These are phyloP conservation scores for Lipomyces oligophaga DNA, from an alignment of 805 yeast species.

Conservation along the genomic window DNA sequence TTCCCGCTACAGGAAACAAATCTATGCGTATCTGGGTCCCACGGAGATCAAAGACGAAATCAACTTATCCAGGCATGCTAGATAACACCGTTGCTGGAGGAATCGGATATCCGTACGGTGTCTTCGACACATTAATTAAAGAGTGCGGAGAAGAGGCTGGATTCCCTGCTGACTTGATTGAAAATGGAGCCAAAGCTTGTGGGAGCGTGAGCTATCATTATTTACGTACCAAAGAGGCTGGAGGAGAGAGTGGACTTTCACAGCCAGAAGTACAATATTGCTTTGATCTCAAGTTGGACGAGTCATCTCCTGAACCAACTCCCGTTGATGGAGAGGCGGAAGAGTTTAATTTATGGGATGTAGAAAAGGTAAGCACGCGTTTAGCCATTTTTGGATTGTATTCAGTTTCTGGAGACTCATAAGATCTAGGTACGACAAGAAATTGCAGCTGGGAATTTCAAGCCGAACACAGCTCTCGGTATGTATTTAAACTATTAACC, in stretches of 20 bases:
- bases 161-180: constrained; percentile 50
- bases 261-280: constrained; percentile 83
- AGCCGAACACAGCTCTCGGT: constrained; percentile 76
- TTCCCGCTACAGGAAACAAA: constrained; percentile 50
- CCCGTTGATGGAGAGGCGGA: constrained; percentile 76
- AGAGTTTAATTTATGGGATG: constrained; percentile 59
- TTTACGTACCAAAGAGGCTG: constrained; percentile 35
- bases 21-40: constrained; percentile 69
- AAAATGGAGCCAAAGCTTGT: constrained; percentile 43
- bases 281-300: constrained; percentile 63
- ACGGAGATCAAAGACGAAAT: constrained; percentile 67
- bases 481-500: constrained; percentile 31
- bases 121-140: constrained; percentile 72
- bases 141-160: constrained; percentile 94
- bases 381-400: neutral
- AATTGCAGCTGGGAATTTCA: constrained; percentile 62
- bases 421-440: constrained; percentile 41
- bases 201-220: constrained; percentile 66
- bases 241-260: constrained; percentile 51
- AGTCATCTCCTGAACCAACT: constrained; percentile 45
- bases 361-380: constrained; percentile 43
- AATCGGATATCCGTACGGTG: constrained; percentile 72
- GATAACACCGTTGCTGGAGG: constrained; percentile 98
- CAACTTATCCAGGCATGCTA: constrained; percentile 84
- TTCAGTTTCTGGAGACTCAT: neutral